Conservation (phyloP, 129 eudicot species). For the Cynara cardunculus region DNA sequence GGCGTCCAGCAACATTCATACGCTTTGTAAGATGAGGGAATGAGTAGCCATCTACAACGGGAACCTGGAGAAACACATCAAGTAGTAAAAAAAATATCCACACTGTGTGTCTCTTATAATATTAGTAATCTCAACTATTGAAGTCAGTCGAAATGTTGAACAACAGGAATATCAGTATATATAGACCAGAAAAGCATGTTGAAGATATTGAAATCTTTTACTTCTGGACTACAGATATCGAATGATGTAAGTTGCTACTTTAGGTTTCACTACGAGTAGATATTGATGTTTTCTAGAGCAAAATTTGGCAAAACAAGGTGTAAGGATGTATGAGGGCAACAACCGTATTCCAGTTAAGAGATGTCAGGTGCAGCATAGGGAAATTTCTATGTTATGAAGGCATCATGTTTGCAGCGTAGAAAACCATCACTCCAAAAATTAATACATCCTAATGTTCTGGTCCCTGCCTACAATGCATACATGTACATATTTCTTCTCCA, state of each 20-base stretch:
- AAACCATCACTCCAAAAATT: not conserved
- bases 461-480: not conserved
- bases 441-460: slow-evolving; percentile 1
- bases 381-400: not conserved
- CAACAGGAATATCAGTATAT: not conserved
- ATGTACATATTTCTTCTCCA: slow-evolving; percentile 1
- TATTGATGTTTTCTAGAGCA: slow-evolving; percentile 1
- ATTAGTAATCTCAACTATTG: slow-evolving; percentile 7
- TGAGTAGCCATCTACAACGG: slow-evolving; percentile 99
- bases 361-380: not conserved
- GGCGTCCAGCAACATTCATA: slow-evolving; percentile 98
- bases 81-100: slow-evolving; percentile 4
- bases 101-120: not conserved
- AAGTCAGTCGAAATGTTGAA: not conserved
- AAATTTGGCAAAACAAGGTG: slow-evolving; percentile 1
- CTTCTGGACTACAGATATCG: not conserved
- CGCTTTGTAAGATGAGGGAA: slow-evolving; percentile 98
- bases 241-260: slow-evolving; percentile 4
- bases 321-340: not conserved
- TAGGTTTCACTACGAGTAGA: slow-evolving; percentile 2
- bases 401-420: not conserved
- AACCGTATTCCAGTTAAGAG: not conserved
- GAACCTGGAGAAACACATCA: slow-evolving; percentile 60
- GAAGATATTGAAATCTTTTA: slow-evolving; percentile 4
- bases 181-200: slow-evolving; percentile 8